Conservation (phyloP, 2,329 filamentous ascomycete genomes). For the Onygena corvina region DNA sequence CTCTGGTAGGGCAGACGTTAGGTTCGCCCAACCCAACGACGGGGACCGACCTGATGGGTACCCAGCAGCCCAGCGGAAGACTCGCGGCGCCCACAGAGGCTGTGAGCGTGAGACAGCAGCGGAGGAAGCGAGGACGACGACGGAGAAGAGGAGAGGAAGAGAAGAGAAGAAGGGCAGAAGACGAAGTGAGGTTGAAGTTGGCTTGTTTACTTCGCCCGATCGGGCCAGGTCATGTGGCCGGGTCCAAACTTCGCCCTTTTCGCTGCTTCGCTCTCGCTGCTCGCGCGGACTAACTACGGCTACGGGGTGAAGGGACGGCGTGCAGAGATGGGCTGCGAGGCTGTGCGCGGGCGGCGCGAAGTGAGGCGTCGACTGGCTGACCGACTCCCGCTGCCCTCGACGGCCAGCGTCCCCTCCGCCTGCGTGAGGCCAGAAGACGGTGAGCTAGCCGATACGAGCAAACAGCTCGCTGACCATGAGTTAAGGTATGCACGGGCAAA, state of each 20-base stretch:
- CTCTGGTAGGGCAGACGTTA: constrained; percentile 3
- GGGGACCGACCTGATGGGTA: not conserved
- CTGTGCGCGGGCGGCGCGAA: too few relatives aligned
- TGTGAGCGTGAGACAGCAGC: not conserved
- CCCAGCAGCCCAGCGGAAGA: not conserved
- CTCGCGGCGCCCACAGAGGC: not conserved
- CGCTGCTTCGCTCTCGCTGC: too few relatives aligned
- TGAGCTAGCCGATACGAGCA: too few relatives aligned
- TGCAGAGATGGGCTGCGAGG: too few relatives aligned
- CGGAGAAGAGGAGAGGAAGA: not conserved
- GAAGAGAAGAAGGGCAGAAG: constrained; percentile 4
- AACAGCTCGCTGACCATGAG: too few relatives aligned
- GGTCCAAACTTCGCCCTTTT: not conserved
- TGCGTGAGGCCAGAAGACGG: too few relatives aligned
- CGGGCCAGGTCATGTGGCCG: not conserved
- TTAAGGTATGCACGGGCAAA: too few relatives aligned
- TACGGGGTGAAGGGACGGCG: too few relatives aligned
- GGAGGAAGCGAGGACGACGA: not conserved
- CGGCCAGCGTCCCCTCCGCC: too few relatives aligned
- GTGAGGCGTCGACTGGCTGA: too few relatives aligned
- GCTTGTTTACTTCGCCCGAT: not conserved
- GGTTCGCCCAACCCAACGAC: constrained; percentile 1
- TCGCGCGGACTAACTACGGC: too few relatives aligned
- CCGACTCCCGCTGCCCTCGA: too few relatives aligned
- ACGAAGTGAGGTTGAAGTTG: not conserved